Percentiles rank a stretch among this genome's conserved stretches.
Evolutionary conservation across 345 rosid genomes (phyloP).

Genomic region (Camelina hispida): DNA sequence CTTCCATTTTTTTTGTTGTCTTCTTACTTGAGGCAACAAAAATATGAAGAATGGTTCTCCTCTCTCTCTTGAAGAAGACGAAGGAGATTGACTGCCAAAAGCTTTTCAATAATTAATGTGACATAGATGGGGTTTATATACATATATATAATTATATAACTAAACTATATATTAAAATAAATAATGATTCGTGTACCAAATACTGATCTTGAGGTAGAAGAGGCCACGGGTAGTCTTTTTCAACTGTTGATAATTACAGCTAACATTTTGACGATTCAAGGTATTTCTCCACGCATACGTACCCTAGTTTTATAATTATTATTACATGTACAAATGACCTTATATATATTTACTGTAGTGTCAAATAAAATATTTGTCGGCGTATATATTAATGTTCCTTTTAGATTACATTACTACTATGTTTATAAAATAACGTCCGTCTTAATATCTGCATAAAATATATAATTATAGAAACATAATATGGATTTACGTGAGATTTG

Average conservation of each 20-base stretch:
- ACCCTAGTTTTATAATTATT: neutral
- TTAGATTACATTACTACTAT: constrained; percentile 45
- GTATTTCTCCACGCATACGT: constrained; percentile 26
- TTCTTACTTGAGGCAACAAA: neutral
- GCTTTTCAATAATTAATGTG: constrained; percentile 41
- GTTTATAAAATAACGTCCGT: constrained; percentile 29
- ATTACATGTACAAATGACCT: neutral
- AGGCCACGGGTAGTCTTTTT: constrained; percentile 45
- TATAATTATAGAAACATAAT: constrained; percentile 25
- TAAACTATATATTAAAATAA: constrained; percentile 28
- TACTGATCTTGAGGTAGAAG: constrained; percentile 61
- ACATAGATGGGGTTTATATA: constrained; percentile 44
- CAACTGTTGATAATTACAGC: constrained; percentile 67
- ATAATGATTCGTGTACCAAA: constrained; percentile 40
- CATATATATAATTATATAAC: constrained; percentile 34
- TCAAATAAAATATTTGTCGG: constrained; percentile 46
- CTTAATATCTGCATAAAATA: constrained; percentile 37
- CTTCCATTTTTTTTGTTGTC: constrained; percentile 57
- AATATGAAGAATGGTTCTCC: constrained; percentile 6
- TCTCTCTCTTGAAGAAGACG: constrained; percentile 22
- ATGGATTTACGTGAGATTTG: constrained; percentile 46
- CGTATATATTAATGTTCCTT: constrained; percentile 54
- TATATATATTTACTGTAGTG: constrained; percentile 11
- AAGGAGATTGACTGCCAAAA: constrained; percentile 37
- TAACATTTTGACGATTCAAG: constrained; percentile 81